phyloP scores from a whole-genome alignment of 257 asterid genomes.

The Paulownia fortunei region DNA sequence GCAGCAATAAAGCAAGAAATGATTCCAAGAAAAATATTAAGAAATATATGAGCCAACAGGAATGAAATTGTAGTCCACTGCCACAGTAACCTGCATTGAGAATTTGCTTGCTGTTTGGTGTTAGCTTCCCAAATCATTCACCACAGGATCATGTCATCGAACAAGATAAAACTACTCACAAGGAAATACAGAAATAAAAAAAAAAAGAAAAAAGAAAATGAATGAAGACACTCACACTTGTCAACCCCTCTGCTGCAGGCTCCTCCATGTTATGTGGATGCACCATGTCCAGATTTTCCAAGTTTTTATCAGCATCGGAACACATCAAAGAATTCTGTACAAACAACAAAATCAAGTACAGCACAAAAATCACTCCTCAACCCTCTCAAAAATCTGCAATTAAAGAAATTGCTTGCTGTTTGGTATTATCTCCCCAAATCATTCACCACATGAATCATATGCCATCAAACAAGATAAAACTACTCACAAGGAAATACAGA shows the following conservation, averaged over 20 bases:
- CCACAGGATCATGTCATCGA: neutral
- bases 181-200: neutral
- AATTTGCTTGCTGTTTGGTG: neutral
- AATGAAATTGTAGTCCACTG: no score
- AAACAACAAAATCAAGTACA: neutral
- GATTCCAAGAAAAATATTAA: neutral
- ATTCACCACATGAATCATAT: neutral
- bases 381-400: neutral
- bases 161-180: neutral
- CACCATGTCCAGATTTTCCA: constrained; percentile 19
- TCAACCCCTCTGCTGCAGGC: neutral
- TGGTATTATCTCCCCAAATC: neutral
- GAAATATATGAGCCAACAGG: neutral
- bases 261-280: constrained; percentile 17
- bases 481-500: neutral
- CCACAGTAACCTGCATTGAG: no score
- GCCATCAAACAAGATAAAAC: neutral
- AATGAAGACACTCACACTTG: neutral
- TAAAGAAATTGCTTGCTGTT: neutral
- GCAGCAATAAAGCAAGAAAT: neutral
- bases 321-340: constrained; percentile 24
- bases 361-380: neutral
- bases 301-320: constrained; percentile 9
- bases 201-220: neutral
- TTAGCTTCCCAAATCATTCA: neutral